These are phyloP conservation scores for Acorus calamus DNA, from an alignment of 106 monocot genomes.

Conservation along the genomic window DNA sequence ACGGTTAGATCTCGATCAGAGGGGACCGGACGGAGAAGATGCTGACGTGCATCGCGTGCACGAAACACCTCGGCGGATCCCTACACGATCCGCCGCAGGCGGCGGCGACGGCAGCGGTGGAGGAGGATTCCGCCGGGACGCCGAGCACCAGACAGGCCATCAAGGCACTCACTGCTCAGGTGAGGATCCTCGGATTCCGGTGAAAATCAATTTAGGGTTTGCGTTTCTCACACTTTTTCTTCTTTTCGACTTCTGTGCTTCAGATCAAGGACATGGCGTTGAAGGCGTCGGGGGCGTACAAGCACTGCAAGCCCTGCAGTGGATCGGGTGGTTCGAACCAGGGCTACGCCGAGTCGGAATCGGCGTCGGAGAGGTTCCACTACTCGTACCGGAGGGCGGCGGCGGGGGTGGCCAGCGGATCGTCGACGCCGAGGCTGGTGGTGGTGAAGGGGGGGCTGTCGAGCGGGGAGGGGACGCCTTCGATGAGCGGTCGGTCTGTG, in stretches of 20 bases:
- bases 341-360: slow-evolving; percentile 36
- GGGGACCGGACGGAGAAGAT: slow-evolving; percentile 14
- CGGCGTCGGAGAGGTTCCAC: slow-evolving; percentile 62
- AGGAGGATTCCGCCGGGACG: slow-evolving; percentile 16
- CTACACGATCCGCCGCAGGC: slow-evolving; percentile 26
- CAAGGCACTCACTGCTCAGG: slow-evolving; percentile 71
- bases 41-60: slow-evolving; percentile 89
- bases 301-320: slow-evolving; percentile 67
- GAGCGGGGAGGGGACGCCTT: slow-evolving; percentile 66
- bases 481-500: slow-evolving; percentile 47
- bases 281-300: slow-evolving; percentile 81
- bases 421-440: slow-evolving; percentile 37
- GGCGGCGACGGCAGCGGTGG: slow-evolving; percentile 15
- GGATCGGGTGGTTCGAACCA: slow-evolving; percentile 20
- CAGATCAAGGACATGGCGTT: slow-evolving; percentile 91
- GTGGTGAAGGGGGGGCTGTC: slow-evolving; percentile 21
- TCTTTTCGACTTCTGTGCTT: background rate
- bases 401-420: slow-evolving; percentile 16
- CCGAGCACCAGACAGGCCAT: slow-evolving; percentile 58
- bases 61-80: slow-evolving; percentile 45
- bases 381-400: slow-evolving; percentile 44
- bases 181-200: background rate
- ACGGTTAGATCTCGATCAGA: no score
- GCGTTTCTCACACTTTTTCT: background rate
- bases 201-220: no score